Conservation (phyloP, 805 yeast species). For the Suhomyces canberraensis region DNA sequence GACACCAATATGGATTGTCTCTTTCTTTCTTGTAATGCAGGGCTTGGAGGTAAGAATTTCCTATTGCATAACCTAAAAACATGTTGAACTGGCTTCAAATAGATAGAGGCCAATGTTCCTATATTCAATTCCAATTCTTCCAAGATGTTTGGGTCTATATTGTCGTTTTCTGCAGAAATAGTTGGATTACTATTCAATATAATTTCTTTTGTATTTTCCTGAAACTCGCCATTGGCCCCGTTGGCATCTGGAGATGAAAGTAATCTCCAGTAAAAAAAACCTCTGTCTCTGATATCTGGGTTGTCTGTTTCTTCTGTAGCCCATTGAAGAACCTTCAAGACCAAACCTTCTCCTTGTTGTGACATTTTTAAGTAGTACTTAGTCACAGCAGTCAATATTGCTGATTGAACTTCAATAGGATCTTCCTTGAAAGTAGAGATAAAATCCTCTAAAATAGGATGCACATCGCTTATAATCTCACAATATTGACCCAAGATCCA, state of each 20-base stretch:
- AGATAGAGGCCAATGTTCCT: constrained; percentile 80
- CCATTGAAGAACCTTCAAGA: constrained; percentile 56
- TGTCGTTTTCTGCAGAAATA: constrained; percentile 64
- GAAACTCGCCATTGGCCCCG: constrained; percentile 39
- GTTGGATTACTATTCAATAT: constrained; percentile 60
- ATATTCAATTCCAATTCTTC: constrained; percentile 82
- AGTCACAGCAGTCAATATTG: constrained; percentile 69
- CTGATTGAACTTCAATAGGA: constrained; percentile 67
- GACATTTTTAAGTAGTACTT: constrained; percentile 64
- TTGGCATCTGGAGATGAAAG: constrained; percentile 46
- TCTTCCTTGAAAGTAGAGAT: constrained; percentile 55
- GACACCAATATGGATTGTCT: not conserved
- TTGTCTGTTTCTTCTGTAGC: constrained; percentile 74
- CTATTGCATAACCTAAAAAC: constrained; percentile 67
- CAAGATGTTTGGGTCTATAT: constrained; percentile 62
- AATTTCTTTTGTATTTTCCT: constrained; percentile 41
- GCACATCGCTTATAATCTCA: constrained; percentile 42
- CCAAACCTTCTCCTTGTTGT: constrained; percentile 49
- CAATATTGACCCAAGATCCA: constrained; percentile 85
- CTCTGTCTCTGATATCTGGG: constrained; percentile 86
- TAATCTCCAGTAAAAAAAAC: constrained; percentile 81
- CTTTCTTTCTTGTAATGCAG: constrained; percentile 32
- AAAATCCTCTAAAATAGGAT: constrained; percentile 39
- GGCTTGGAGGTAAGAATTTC: constrained; percentile 47
- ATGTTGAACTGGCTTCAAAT: constrained; percentile 77